Conservation (phyloP, 1,284 basidiomycete species). For the Tilletia setariae region DNA sequence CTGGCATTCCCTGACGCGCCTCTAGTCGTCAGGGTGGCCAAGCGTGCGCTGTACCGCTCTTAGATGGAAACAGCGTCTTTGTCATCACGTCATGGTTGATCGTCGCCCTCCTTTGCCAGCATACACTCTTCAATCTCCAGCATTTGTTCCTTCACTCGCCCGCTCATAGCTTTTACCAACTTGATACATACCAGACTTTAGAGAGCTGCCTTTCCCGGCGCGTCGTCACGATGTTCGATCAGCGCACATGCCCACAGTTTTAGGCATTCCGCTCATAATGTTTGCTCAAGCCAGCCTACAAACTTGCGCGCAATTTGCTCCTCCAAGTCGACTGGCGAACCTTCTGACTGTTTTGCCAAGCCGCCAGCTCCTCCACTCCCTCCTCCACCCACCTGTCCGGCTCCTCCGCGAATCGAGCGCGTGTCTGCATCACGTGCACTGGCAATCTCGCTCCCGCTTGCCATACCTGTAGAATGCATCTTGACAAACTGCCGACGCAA, state of each 20-base stretch:
- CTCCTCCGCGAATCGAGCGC: not conserved
- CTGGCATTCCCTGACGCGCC: conserved; percentile 49
- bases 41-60: conserved; percentile 48
- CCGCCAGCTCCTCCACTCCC: not conserved
- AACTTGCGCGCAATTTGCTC: conserved; percentile 30
- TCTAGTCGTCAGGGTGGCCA: conserved; percentile 43
- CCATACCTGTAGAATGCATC: conserved; percentile 39
- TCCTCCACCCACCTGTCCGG: conserved; percentile 9
- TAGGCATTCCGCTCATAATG: not conserved
- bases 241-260: too few species aligned
- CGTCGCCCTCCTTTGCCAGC: too few species aligned
- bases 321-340: conserved; percentile 13
- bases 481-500: conserved; percentile 47
- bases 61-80: not conserved
- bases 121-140: too few species aligned
- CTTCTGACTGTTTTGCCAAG: not conserved
- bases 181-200: too few species aligned
- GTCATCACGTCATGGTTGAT: too few species aligned
- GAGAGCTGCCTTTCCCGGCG: too few species aligned
- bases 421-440: conserved; percentile 29
- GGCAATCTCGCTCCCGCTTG: conserved; percentile 36
- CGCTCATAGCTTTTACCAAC: too few species aligned
- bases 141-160: too few species aligned
- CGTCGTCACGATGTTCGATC: too few species aligned
- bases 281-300: conserved; percentile 34